Percentiles rank a stretch among this genome's conserved stretches.
These are phyloP conservation scores for Entomortierella chlamydospora DNA, from an alignment of 192 early-diverging fungal species.

Conservation along the genomic window DNA sequence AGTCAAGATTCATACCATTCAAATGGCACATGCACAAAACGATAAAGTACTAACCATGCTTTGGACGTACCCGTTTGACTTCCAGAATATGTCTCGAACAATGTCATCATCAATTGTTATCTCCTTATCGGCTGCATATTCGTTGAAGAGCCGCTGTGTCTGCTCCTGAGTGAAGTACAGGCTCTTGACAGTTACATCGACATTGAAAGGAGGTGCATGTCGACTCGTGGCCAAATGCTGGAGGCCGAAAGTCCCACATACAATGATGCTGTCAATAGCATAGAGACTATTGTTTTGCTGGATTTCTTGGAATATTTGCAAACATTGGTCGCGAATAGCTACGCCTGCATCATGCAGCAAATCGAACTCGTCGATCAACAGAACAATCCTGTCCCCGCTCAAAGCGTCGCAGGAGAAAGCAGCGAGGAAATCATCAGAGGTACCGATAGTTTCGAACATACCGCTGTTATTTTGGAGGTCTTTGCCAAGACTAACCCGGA, in stretches of 20 bases:
- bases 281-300: neutral
- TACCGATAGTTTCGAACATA: neutral
- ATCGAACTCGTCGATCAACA: slow-evolving; percentile 1
- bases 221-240: neutral
- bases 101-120: neutral
- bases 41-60: neutral
- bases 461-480: no score
- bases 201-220: neutral
- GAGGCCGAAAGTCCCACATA: neutral
- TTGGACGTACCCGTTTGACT: neutral
- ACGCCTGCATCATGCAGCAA: neutral
- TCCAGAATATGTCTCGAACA: neutral
- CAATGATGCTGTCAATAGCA: slow-evolving; percentile 2
- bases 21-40: neutral
- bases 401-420: neutral
- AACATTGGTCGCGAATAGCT: neutral
- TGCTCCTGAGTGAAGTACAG: neutral
- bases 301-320: neutral
- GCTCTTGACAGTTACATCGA: neutral
- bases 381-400: neutral
- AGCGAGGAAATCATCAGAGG: neutral
- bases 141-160: neutral
- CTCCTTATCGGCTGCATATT: neutral
- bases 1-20: neutral
- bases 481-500: neutral